Evolutionary conservation across 495 filamentous ascomycete species (phyloP), one percentile per base, ranked within the genome.

Genomic region (Xylaria curta): DNA sequence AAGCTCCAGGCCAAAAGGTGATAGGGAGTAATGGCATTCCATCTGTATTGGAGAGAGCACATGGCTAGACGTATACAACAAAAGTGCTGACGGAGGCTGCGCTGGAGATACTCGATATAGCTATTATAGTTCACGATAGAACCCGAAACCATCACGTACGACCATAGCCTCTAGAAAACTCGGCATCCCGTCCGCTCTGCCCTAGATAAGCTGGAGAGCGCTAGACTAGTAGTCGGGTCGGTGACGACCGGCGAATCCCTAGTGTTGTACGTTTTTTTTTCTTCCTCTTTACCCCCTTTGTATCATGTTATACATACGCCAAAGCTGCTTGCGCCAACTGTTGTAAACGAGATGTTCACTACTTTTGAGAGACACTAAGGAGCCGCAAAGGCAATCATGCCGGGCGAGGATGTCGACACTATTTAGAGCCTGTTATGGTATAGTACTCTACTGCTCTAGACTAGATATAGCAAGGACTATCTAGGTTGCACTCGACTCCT

Each of bases 231-330:
- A 38, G 36, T 38, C 6, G 36, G 36, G 36, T 38, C 36, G 36
- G 36, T 38, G 36, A 84, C 80, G 77, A 85, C 78, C 79, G 77
- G 82, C 79, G 82, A 83, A 84, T 80, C 71, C 82, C 75, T 59
- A 76, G 81, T 84, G 82, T 81, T 82, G 82, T 83, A 24, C 33
- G 33, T 36, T 36, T 36, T 36, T 38, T 38, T 38, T 8, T 7
- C 36, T 7, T 38, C 36, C 6, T 38, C 36, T 38, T 36, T 36
- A 3, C 4, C 4, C 31, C 4, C 4, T 33, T 33, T 47, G 4
- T 40, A 2, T 40, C 38, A 40, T 12, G 9, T 40, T 40, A 40
- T 40, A 40, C 9, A n/a, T n/a, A n/a, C n/a, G n/a, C n/a, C n/a
- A n/a, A 31, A 8, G 1, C 47, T 19, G 1, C 46, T 51, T n/a